Evolutionary conservation across 2,329 filamentous ascomycete species (phyloP), one percentile per base, ranked within the genome.

Genomic region (Tolypocladium nubicola): DNA sequence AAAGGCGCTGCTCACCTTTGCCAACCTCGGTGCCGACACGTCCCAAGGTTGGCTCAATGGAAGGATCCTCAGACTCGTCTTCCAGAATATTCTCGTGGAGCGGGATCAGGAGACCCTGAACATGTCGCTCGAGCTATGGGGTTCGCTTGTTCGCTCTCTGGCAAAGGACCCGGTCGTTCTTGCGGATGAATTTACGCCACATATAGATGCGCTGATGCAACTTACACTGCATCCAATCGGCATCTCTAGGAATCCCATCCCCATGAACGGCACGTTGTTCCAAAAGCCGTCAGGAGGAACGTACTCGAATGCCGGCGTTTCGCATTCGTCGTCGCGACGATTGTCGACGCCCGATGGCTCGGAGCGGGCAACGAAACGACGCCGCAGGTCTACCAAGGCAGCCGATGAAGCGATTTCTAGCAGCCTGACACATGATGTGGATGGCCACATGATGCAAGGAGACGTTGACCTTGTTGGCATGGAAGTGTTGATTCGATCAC

Each of bases 381-480:
- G 91, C 39, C 85, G 91, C 60, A 95, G 91, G 71, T 89, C 89
- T 0, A 85, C 89, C n/a, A 96, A 95, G 75, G 75, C 82, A 23
- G 89, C 40, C 37, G 55, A 94, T 56, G 87, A 92, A 35, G 73
- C 80, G 10, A 75, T 81, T 1, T 75, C 82, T 1, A 74, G 81
- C 4, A 81, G 76, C n/a, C 76, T 88, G n/a, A 83, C 88, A 1
- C 94, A 99, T 71, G 96, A 99, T 70, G 90, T 99, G 21, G 94
- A 99, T 70, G 94, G 92, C 11, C 92, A 96, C 64, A 97, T 99
- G 87, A 91, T 99, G 77, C 89, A 93, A 68, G 94, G 95, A 55
- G 95, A 99, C 66, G 87, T 97, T 52, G 95, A 99, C 67, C 79
- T 99, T 47, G 92, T 99, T 33, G 92, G 94, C 38, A 83, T 88